Evolutionary conservation across 805 yeast species (phyloP).

Genomic region (Ogataea angusta): DNA sequence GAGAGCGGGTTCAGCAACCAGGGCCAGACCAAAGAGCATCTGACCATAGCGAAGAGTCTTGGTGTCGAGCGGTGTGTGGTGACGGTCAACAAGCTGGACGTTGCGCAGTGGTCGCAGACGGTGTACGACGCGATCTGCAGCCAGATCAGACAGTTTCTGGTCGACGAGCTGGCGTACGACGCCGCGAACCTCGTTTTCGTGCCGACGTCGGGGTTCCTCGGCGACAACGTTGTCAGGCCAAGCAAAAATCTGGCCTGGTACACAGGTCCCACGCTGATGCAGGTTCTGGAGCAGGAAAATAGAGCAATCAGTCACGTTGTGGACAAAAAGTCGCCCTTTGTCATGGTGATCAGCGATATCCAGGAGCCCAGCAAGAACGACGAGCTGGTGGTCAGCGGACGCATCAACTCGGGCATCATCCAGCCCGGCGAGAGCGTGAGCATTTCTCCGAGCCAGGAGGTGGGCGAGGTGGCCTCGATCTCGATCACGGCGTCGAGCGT

Average conservation of each 20-base stretch:
- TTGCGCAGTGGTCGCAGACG: slow-evolving; percentile 51
- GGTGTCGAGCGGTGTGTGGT: slow-evolving; percentile 63
- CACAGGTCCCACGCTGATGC: slow-evolving; percentile 47
- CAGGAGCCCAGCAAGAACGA: slow-evolving; percentile 44
- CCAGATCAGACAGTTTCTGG: slow-evolving; percentile 49
- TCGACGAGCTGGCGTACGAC: slow-evolving; percentile 50
- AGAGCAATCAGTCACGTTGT: slow-evolving; percentile 13
- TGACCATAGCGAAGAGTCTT: slow-evolving; percentile 60
- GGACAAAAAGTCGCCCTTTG: slow-evolving; percentile 40
- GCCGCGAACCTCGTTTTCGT: slow-evolving; percentile 43
- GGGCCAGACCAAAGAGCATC: slow-evolving; percentile 80
- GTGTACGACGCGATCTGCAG: slow-evolving; percentile 50
- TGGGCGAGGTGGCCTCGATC: slow-evolving; percentile 40
- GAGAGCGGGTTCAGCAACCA: slow-evolving; percentile 63
- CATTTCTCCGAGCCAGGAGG: slow-evolving; percentile 50
- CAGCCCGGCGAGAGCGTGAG: slow-evolving; percentile 68
- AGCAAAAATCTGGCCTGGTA: slow-evolving; percentile 30
- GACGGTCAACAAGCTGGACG: slow-evolving; percentile 70
- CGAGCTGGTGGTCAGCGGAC: slow-evolving; percentile 57
- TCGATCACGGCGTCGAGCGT: slow-evolving; percentile 26
- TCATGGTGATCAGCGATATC: slow-evolving; percentile 63
- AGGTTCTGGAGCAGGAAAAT: slow-evolving; percentile 37
- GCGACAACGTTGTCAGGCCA: slow-evolving; percentile 57
- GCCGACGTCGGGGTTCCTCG: slow-evolving; percentile 69
- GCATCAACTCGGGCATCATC: slow-evolving; percentile 63